Evolutionary conservation across 441 rosid species (phyloP).

Genomic region (Populus hybrid): DNA sequence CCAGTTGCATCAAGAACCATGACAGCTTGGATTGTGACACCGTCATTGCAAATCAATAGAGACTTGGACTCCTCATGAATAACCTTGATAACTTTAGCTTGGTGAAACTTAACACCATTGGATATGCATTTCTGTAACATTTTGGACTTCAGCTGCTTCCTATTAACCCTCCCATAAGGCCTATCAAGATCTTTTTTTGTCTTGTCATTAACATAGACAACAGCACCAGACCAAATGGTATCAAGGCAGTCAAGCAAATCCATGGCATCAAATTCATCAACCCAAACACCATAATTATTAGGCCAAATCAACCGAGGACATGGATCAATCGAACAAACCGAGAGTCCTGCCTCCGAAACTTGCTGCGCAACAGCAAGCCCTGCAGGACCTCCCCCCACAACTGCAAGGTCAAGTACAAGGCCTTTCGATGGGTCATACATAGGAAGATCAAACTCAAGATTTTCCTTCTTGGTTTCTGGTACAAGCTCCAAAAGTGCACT

Average conservation of each 20-base stretch:
- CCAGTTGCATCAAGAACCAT: conserved; percentile 96
- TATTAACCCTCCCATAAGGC: conserved; percentile 90
- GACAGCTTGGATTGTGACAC: conserved; percentile 72
- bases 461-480: conserved; percentile 84
- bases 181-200: conserved; percentile 59
- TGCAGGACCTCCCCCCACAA: conserved; percentile 97
- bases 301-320: conserved; percentile 91
- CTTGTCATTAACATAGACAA: conserved; percentile 56
- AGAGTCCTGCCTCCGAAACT: conserved; percentile 88
- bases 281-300: conserved; percentile 97
- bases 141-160: conserved; percentile 83
- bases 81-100: conserved; percentile 81
- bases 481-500: conserved; percentile 81
- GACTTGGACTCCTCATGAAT: conserved; percentile 83
- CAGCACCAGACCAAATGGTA: conserved; percentile 91
- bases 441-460: conserved; percentile 82
- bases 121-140: conserved; percentile 83
- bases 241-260: conserved; percentile 91
- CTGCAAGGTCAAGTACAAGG: conserved; percentile 68
- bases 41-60: conserved; percentile 70
- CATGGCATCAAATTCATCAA: conserved; percentile 96
- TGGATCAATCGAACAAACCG: conserved; percentile 83
- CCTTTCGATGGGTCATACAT: conserved; percentile 60
- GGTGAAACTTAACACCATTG: conserved; percentile 85
- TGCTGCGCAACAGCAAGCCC: conserved; percentile 96